Evolutionary conservation across 805 yeast species (phyloP), one percentile per base, ranked within the genome.

Genomic region (Saturnispora mendoncae): DNA sequence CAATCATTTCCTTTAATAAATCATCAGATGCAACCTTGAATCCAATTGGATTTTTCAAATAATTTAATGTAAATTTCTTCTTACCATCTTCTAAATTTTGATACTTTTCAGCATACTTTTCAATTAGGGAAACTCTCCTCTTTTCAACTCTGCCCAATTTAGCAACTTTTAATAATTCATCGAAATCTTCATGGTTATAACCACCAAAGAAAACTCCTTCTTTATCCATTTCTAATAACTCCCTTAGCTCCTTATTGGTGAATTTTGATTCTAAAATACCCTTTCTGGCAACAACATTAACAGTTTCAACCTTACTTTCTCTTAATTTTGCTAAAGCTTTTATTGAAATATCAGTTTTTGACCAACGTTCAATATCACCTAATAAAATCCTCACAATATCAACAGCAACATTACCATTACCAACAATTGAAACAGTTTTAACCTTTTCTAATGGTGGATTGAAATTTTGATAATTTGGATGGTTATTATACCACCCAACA

Each of bases 401-500:
- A 46, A 92, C 64, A 0, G 97, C 95, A 14, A 92, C 98, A 56
- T 92, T 92, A 35, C 98, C 98, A 59, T 88, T 90, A 6, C 99
- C 99, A n/a, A 92, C 72, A 25, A 92, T 80, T 0, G 82, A 75
- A 2, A 86, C 95, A 29, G 70, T 67, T 46, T 73, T 71, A 3
- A 79, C 78, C 24, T 70, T 62, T 2, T 69, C 68, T 51, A 90
- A 66, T n/a, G 78, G 77, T 4, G 85, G 82, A 17, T 67, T 60
- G 13, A 68, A 56, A 18, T 61, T 53, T 33, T 64, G 63, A 35
- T 65, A 66, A 28, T 73, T 78, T 0, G 96, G 95, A 51, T 80
- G 82, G 0, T 95, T 94, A 54, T 92, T 92, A 60, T 92, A 92
- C 98, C 98, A 92, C 34, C 85, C 92, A 20, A 92, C 97, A 64